Evolutionary conservation across 2,329 filamentous ascomycete genomes (phyloP).

Genomic region (Lasiodiplodia sp.): DNA sequence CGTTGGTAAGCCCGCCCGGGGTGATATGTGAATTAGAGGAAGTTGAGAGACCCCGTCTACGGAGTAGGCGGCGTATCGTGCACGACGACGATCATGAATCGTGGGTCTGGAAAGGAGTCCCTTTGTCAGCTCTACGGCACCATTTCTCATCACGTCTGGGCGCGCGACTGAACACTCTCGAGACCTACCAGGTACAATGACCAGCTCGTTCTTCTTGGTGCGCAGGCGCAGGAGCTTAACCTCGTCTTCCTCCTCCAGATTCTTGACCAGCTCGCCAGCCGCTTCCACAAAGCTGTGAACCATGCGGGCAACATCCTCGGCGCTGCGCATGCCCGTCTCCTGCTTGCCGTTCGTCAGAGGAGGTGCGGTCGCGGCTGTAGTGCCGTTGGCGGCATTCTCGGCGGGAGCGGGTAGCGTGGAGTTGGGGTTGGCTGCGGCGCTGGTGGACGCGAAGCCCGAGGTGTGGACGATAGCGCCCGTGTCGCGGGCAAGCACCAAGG

Average conservation of each 20-base stretch:
- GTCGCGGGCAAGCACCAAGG: slow-evolving; percentile 75
- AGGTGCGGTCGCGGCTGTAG: slow-evolving; percentile 25
- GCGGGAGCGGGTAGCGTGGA: slow-evolving; percentile 45
- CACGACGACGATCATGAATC: slow-evolving; percentile 80
- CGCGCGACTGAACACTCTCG: neutral
- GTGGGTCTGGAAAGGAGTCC: slow-evolving; percentile 60
- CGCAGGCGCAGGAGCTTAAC: slow-evolving; percentile 77
- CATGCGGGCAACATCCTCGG: slow-evolving; percentile 76
- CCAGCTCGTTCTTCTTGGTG: slow-evolving; percentile 85
- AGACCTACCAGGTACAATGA: slow-evolving; percentile 72
- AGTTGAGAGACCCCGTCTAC: slow-evolving; percentile 6
- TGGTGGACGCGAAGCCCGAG: slow-evolving; percentile 70
- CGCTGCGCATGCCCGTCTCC: slow-evolving; percentile 61
- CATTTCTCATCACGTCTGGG: neutral
- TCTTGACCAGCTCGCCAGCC: slow-evolving; percentile 73
- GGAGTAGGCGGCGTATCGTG: slow-evolving; percentile 77
- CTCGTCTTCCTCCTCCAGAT: slow-evolving; percentile 79
- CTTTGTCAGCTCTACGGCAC: neutral
- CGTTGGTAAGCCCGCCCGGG: slow-evolving; percentile 22
- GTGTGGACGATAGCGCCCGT: slow-evolving; percentile 78
- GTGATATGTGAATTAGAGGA: slow-evolving; percentile 5
- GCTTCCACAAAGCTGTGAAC: slow-evolving; percentile 78
- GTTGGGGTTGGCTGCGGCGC: slow-evolving; percentile 58
- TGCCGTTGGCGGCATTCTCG: slow-evolving; percentile 42
- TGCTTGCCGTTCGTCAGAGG: slow-evolving; percentile 41